phyloP scores from a whole-genome alignment of 192 early-diverging fungal genomes.

The Coemansia sp. region DNA sequence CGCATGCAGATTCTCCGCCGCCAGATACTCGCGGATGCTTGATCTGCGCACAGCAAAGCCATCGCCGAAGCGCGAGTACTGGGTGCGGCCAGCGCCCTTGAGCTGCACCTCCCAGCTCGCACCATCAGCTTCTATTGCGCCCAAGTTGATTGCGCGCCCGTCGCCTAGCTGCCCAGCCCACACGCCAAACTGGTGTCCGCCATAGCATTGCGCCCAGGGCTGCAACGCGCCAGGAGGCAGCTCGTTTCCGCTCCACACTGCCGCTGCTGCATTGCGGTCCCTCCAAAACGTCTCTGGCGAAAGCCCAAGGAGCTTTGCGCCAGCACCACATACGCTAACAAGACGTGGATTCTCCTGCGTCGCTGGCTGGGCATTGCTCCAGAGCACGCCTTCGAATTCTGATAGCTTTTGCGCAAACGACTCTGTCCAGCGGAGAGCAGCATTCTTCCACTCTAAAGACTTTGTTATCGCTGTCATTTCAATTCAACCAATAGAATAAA shows the following conservation, averaged over 20 bases:
- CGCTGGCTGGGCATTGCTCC: slow-evolving; percentile 39
- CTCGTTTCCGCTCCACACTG: slow-evolving; percentile 48
- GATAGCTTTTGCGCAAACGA: slow-evolving; percentile 1
- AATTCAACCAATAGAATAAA: neutral
- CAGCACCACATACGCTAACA: slow-evolving; percentile 23
- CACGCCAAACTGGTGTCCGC: slow-evolving; percentile 71
- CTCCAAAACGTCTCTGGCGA: slow-evolving; percentile 1
- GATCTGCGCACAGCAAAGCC: slow-evolving; percentile 87
- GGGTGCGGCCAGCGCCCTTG: slow-evolving; percentile 85
- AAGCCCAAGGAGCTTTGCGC: slow-evolving; percentile 26
- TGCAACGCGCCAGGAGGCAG: slow-evolving; percentile 40
- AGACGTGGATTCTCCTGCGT: slow-evolving; percentile 17
- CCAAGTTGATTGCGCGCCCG: slow-evolving; percentile 81
- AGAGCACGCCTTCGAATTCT: slow-evolving; percentile 7
- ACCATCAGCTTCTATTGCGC: slow-evolving; percentile 46
- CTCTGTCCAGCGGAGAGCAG: slow-evolving; percentile 1
- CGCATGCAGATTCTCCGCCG: slow-evolving; percentile 61
- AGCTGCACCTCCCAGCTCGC: slow-evolving; percentile 77
- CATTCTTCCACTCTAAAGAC: neutral
- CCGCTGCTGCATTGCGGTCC: slow-evolving; percentile 26
- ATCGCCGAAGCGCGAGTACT: slow-evolving; percentile 86
- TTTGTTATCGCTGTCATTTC: neutral
- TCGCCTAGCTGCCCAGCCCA: slow-evolving; percentile 84
- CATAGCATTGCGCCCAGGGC: slow-evolving; percentile 73
- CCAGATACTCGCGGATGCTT: slow-evolving; percentile 83